Percentiles rank a stretch among this genome's conserved stretches.
Evolutionary conservation across 140 eudicot genomes (phyloP).

Genomic region (Cichorium intybus): DNA sequence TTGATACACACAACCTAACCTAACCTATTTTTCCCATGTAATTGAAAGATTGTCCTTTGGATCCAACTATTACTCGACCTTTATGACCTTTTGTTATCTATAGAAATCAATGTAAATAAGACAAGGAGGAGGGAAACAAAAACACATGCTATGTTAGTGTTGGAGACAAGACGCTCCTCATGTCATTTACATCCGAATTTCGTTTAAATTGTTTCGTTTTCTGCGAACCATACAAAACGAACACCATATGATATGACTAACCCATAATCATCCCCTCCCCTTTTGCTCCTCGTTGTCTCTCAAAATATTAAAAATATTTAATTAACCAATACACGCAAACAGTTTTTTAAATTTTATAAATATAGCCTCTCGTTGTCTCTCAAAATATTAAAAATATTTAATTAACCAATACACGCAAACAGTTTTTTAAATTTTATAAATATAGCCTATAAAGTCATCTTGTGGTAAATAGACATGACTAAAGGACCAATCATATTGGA

Average conservation of each 20-base stretch:
- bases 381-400: background rate
- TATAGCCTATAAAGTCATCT: too few relatives aligned
- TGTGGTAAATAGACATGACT: too few relatives aligned
- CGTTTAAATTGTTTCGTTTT: constrained; percentile 28
- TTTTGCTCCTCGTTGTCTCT: background rate
- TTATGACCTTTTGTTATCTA: background rate
- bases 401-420: background rate
- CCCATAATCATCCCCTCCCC: background rate
- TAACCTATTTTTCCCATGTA: background rate
- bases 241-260: constrained; percentile 13
- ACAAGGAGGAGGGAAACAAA: constrained; percentile 20
- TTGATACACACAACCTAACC: too few relatives aligned
- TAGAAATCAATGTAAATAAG: constrained; percentile 9
- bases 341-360: too few relatives aligned
- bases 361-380: background rate
- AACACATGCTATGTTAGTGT: constrained; percentile 34
- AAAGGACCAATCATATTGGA: too few relatives aligned
- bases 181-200: constrained; percentile 17
- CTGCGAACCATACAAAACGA: constrained; percentile 28
- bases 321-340: too few relatives aligned
- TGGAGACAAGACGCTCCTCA: constrained; percentile 49
- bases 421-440: too few relatives aligned
- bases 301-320: too few relatives aligned
- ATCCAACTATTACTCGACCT: background rate
- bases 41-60: background rate